These are phyloP conservation scores for Yamadazyma blattariae DNA, from an alignment of 1,139 yeast genomes.

Conservation along the genomic window DNA sequence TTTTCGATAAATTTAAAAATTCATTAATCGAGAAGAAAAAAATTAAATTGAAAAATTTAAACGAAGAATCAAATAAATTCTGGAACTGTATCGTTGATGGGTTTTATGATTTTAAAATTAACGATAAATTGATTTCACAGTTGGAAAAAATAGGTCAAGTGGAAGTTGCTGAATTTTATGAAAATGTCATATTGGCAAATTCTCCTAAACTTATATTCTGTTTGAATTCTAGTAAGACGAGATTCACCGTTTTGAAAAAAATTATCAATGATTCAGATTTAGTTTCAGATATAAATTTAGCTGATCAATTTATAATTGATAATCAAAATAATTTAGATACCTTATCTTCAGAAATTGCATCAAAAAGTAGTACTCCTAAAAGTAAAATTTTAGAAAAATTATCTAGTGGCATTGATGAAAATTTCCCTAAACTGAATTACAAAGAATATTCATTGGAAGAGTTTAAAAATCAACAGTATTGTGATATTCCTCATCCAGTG, in stretches of 20 bases:
- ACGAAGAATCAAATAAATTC: conserved; percentile 68
- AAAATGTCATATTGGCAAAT: conserved; percentile 25
- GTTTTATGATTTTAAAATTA: conserved; percentile 66
- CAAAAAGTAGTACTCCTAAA: too few species aligned
- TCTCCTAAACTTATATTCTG: conserved; percentile 59
- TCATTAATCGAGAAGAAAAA: conserved; percentile 65
- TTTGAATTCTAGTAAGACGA: conserved; percentile 57
- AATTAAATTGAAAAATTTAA: conserved; percentile 72
- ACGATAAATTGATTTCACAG: conserved; percentile 55
- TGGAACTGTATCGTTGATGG: conserved; percentile 73
- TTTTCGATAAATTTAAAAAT: conserved; percentile 63
- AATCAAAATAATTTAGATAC: conserved; percentile 14
- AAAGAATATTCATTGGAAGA: conserved; percentile 17
- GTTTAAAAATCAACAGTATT: conserved; percentile 25
- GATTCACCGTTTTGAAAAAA: conserved; percentile 20
- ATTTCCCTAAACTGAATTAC: conserved; percentile 27
- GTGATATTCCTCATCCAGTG: conserved; percentile 33
- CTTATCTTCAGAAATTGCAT: conserved; percentile 15
- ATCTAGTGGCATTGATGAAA: conserved; percentile 13
- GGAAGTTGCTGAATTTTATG: conserved; percentile 58
- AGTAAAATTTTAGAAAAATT: conserved; percentile 10
- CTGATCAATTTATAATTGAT: conserved; percentile 19
- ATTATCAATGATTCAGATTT: conserved; percentile 26
- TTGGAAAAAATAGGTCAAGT: conserved; percentile 52
- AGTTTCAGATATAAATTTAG: conserved; percentile 18